Evolutionary conservation across 2,329 filamentous ascomycete genomes (phyloP).

Genomic region (Pseudovirgaria hyperparasitica): DNA sequence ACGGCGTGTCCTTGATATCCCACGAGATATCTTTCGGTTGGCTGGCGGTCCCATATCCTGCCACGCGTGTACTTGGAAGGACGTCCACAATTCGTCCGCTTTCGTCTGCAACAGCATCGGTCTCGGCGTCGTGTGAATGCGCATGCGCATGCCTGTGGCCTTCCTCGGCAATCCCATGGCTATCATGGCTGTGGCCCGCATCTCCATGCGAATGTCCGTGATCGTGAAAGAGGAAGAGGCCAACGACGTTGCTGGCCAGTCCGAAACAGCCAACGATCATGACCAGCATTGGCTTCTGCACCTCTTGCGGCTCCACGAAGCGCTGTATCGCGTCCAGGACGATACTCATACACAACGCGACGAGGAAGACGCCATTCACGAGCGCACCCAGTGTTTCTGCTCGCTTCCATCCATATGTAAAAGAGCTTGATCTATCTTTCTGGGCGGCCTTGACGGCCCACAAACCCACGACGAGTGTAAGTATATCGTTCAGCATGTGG

Average conservation of each 20-base stretch:
- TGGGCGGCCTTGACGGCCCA: conserved; percentile 90
- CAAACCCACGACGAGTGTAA: conserved; percentile 80
- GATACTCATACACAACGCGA: conserved; percentile 91
- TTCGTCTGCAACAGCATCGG: conserved; percentile 40
- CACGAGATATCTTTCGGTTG: conserved; percentile 8
- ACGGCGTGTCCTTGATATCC: conserved; percentile 7
- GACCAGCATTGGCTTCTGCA: conserved; percentile 74
- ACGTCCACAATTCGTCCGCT: conserved; percentile 47
- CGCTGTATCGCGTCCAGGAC: conserved; percentile 89
- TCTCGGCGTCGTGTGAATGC: conserved; percentile 30
- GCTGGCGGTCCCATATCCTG: background rate
- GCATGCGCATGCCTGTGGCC: conserved; percentile 36
- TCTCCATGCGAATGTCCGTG: conserved; percentile 73
- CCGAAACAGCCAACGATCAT: conserved; percentile 81
- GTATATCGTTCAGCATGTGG: conserved; percentile 98
- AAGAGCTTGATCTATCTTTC: conserved; percentile 70
- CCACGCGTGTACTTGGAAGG: conserved; percentile 38
- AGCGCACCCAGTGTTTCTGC: conserved; percentile 93
- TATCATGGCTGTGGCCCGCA: conserved; percentile 40
- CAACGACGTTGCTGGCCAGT: conserved; percentile 75
- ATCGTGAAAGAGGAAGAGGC: conserved; percentile 83
- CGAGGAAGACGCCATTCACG: conserved; percentile 94
- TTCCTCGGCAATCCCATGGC: conserved; percentile 34
- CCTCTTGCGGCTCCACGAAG: conserved; percentile 80
- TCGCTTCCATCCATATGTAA: conserved; percentile 97